Conservation (phyloP, 352 stramenopile species). For the Globisporangium recalcitrans region DNA sequence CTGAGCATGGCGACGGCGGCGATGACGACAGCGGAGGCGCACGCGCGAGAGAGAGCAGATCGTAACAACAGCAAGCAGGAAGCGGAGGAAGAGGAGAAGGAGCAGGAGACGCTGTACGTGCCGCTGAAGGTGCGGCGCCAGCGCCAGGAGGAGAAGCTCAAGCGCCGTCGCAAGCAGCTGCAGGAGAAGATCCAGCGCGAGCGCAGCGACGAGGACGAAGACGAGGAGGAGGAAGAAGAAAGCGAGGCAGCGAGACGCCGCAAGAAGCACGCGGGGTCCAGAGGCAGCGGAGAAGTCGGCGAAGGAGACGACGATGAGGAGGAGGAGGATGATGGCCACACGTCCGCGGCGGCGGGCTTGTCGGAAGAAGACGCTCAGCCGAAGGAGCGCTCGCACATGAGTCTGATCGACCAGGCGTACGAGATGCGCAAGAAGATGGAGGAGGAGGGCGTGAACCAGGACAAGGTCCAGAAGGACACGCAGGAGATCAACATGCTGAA, state of each 20-base stretch:
- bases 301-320: constrained; percentile 10
- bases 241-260: constrained; percentile 5
- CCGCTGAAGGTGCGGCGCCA: constrained; percentile 71
- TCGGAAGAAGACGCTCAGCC: constrained; percentile 8
- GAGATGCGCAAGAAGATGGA: constrained; percentile 79
- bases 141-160: constrained; percentile 60
- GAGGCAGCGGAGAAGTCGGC: constrained; percentile 1
- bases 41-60: constrained; percentile 7
- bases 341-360: constrained; percentile 10
- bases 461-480: constrained; percentile 73
- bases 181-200: constrained; percentile 51
- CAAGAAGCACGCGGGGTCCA: background rate
- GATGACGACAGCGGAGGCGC: constrained; percentile 5
- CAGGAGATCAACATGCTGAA: constrained; percentile 93
- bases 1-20: background rate
- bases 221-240: constrained; percentile 8
- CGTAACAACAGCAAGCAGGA: background rate
- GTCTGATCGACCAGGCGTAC: constrained; percentile 78
- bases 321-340: constrained; percentile 12
- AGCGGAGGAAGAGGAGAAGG: constrained; percentile 21
- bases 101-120: constrained; percentile 73
- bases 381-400: constrained; percentile 54
- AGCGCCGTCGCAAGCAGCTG: constrained; percentile 41
- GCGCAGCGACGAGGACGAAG: constrained; percentile 27
- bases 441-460: constrained; percentile 70